Evolutionary conservation across 352 stramenopile species (phyloP), one percentile per base, ranked within the genome.

Genomic region (Pythium dissotocum): DNA sequence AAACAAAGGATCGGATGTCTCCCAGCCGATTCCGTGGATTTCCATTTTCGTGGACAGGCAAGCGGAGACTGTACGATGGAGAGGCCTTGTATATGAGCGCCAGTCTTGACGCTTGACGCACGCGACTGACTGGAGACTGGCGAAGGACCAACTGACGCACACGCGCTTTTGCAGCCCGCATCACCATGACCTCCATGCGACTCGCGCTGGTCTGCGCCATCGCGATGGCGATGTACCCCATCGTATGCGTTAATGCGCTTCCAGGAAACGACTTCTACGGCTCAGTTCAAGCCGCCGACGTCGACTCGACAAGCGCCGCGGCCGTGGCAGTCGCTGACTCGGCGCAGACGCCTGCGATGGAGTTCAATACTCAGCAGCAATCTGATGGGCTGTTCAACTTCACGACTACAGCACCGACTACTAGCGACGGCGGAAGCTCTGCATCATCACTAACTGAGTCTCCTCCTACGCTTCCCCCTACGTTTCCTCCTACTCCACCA

Each of bases 251-350:
- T n/a, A 51, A 16, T 26, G 14, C 42, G 14, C 16, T 26, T 51
- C 42, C 42, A 51, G 42, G 42, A 51, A 51, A 8, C 18, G 42
- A 24, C 42, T 51, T 51, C 42, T 51, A 51, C n/a, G 42, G 42
- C 0, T 21, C 42, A 5, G 42, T 21, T 4, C 13, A 51, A 26
- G 42, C 42, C 14, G 12, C 5, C 14, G 42, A 16, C 13, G 24
- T 26, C 42, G 42, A 51, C 8, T 24, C 21, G 21, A 24, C 21
- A 24, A 24, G 21, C 21, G 21, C 21, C 21, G 21, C 21, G 21
- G 21, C 21, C 21, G 42, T 4, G 5, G 14, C 14, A 6, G 26
- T 7, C 42, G 14, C 14, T 24, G 42, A 51, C 42, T 51, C 42
- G 42, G 42, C 42, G 42, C 14, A 13, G 16, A 51, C 42, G 14